Conservation (phyloP, 2,329 filamentous ascomycete genomes). For the Botrytis aclada region DNA sequence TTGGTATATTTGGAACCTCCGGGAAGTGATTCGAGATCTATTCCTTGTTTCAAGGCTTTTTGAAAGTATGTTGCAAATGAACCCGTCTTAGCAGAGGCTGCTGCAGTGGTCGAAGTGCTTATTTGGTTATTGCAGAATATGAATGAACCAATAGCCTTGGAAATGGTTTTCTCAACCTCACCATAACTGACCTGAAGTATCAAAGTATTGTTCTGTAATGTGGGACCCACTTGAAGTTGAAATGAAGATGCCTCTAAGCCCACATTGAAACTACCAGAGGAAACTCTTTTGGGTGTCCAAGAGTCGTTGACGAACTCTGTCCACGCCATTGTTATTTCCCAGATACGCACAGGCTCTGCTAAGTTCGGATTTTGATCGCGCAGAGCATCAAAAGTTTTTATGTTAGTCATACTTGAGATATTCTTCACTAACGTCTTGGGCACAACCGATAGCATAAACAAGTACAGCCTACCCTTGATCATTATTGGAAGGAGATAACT, state of each 20-base stretch:
- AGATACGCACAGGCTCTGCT: not conserved
- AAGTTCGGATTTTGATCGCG: not conserved
- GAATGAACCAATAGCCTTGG: not conserved
- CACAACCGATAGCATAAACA: not conserved
- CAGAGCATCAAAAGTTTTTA: not conserved
- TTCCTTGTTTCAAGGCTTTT: not conserved
- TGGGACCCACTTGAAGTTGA: not conserved
- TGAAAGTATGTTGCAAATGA: not conserved
- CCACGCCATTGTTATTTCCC: not conserved
- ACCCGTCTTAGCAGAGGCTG: not conserved
- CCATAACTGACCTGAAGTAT: not conserved
- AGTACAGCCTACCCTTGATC: not conserved
- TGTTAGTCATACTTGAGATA: not conserved
- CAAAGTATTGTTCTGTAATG: not conserved
- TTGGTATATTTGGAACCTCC: not conserved
- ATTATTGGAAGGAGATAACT: not conserved
- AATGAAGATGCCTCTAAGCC: not conserved
- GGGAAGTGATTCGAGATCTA: not conserved
- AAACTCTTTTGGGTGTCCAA: not conserved
- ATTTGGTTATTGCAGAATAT: not conserved
- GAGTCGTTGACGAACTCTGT: conserved; percentile 29
- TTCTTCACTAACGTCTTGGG: not conserved
- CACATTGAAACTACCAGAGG: not conserved
- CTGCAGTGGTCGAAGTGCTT: not conserved
- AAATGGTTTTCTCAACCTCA: not conserved